Base-by-base conservation (phyloP, 306 rosid species). In the Citrullus colocynthis region DNA sequence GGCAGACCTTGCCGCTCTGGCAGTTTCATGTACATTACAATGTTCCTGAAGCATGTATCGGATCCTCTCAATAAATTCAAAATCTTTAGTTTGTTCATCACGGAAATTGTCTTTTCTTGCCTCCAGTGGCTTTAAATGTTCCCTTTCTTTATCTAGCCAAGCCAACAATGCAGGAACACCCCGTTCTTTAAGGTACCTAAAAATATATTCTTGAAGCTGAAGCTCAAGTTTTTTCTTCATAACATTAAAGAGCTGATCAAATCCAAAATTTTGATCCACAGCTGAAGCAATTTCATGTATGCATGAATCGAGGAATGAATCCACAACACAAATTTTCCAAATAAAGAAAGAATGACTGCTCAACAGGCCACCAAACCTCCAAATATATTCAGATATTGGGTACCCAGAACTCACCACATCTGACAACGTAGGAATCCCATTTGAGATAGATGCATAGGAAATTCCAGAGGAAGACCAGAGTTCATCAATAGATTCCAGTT, bases 21-120 rank as follows among this genome's bases (percentile, higher is more conserved):
- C 93, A 60, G 98, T 91, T 88, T 90, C 97, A 89, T 91, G 96
- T 41, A 91, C 89, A 89, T 88, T 89, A 80, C 97, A 93, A 82
- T 91, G 92, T 81, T 91, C 98, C 80, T 91, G 91, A 17, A 93
- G 96, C 93, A 93, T 91, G 79, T 34, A 83, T 65, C 80, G 83
- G 84, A 93, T 89, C 84, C 82, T 93, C 70, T 71, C 88, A 66
- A 82, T 86, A 79, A 87, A 85, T 73, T 83, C 96, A 4, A 21
- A n/a, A 49, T 90, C 96, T 55, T 82, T 90, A 79, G 82, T 90
- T 70, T 72, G 88, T 79, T 80, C 88, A 81, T 89, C 90, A 80
- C 82, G 79, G 79, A 79, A 58, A 78, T 73, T 77, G 77, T 89
- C 96, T 75, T 83, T 85, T 66, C 84, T 78, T 77, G 83, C 84